A percentile compares a stretch with the other conserved stretches of the same genome.
phyloP scores from a whole-genome alignment of 805 yeast species.

The Spathaspora girioi region DNA sequence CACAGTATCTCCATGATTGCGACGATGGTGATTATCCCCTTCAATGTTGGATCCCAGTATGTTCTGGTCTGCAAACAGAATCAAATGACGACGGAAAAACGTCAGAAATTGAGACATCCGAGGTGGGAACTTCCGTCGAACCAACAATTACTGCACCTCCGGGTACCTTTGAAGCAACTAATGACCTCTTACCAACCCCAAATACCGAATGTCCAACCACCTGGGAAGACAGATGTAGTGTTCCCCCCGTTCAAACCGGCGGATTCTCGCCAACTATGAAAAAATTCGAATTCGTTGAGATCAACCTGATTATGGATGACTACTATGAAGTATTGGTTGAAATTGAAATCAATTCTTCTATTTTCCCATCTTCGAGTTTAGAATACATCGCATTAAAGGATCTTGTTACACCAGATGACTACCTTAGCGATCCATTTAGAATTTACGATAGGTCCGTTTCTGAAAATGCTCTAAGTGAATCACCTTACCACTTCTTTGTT shows the following conservation, averaged over 20 bases:
- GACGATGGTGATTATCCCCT: not conserved
- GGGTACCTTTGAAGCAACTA: not conserved
- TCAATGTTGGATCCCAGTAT: not conserved
- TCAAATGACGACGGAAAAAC: not conserved
- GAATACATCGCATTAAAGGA: not conserved
- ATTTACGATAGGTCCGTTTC: not conserved
- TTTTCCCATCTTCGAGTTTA: not conserved
- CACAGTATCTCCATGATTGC: not conserved
- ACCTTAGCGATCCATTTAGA: not conserved
- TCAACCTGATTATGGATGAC: not conserved
- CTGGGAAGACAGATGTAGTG: not conserved
- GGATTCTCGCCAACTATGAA: not conserved
- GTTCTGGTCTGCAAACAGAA: not conserved
- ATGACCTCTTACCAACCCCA: not conserved
- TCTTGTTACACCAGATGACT: not conserved
- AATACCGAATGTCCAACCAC: not conserved
- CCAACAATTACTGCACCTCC: not conserved
- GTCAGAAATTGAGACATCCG: not conserved
- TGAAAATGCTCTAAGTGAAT: not conserved
- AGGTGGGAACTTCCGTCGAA: not conserved
- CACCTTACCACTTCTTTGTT: not conserved
- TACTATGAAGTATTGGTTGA: not conserved
- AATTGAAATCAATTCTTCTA: not conserved
- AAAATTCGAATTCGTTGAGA: not conserved
- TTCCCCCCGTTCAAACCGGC: not conserved